Percentiles rank a stretch among this genome's conserved stretches.
Evolutionary conservation across 768 basidiomycete species (phyloP).

Genomic region (Hygrophoropsis aurantiaca): DNA sequence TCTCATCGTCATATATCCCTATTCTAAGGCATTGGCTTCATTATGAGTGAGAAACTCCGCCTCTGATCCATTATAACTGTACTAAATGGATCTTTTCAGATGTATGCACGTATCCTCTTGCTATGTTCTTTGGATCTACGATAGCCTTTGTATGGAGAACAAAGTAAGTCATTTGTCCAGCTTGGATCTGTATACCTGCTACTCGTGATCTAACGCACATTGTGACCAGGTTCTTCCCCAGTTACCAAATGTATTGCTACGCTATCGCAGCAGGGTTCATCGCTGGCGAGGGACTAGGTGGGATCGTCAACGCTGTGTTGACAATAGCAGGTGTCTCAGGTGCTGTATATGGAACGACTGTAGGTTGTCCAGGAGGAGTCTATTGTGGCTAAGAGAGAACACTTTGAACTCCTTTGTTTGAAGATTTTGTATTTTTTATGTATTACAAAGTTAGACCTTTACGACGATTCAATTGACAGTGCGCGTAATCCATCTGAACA

Average conservation of each 20-base stretch:
- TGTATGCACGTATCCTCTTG: slow-evolving; percentile 21
- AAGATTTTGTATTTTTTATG: no score
- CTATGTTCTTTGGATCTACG: slow-evolving; percentile 24
- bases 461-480: no score
- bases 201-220: not conserved
- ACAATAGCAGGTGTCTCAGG: slow-evolving; percentile 29
- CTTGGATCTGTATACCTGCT: not conserved
- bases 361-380: slow-evolving; percentile 26
- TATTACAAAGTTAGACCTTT: no score
- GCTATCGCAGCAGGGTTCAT: slow-evolving; percentile 39
- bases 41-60: slow-evolving; percentile 9
- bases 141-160: slow-evolving; percentile 21
- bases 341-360: slow-evolving; percentile 21
- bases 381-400: slow-evolving; percentile 23
- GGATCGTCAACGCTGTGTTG: slow-evolving; percentile 31
- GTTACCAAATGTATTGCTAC: slow-evolving; percentile 28
- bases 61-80: not conserved
- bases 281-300: slow-evolving; percentile 40
- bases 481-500: no score
- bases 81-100: slow-evolving; percentile 7
- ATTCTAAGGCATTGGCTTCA: slow-evolving; percentile 13
- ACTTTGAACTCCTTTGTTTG: no score
- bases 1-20: no score
- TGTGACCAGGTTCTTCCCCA: not conserved
- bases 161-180: slow-evolving; percentile 1